Conservation (phyloP, 2,329 filamentous ascomycete genomes). For the Sclerotinia nivalis region DNA sequence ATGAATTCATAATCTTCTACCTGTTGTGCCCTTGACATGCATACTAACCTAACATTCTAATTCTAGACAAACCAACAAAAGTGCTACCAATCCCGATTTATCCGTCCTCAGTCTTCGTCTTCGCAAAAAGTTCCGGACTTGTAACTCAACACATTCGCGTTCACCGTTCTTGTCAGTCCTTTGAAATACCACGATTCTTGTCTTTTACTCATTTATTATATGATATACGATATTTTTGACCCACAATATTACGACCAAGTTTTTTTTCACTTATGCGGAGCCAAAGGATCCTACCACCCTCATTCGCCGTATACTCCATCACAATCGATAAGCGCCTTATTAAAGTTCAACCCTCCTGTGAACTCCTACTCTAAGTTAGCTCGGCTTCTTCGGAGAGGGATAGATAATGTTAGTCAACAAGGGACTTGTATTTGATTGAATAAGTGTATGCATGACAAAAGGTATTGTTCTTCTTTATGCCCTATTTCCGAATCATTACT, state of each 20-base stretch:
- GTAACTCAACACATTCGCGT: not conserved
- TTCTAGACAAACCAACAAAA: not conserved
- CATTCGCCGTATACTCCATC: not conserved
- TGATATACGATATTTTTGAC: not conserved
- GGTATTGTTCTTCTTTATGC: not conserved
- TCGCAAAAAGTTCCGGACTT: no score
- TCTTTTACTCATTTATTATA: not conserved
- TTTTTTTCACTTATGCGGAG: conserved; percentile 8
- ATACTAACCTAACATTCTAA: no score
- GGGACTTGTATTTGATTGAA: not conserved
- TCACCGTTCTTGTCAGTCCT: not conserved
- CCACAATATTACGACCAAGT: not conserved
- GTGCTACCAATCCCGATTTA: not conserved
- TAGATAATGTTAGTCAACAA: not conserved
- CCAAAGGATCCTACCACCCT: not conserved
- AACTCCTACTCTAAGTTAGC: not conserved
- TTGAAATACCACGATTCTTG: not conserved
- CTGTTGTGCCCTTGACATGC: no score
- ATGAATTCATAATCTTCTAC: no score
- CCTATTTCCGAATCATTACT: not conserved
- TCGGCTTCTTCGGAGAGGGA: conserved; percentile 19
- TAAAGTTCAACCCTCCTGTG: not conserved
- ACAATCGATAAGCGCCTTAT: conserved; percentile 10
- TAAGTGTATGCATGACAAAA: not conserved
- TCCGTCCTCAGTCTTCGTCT: not conserved